These are phyloP conservation scores for Aspergillus sp. DNA, from an alignment of 2,329 filamentous ascomycete genomes.

Conservation along the genomic window DNA sequence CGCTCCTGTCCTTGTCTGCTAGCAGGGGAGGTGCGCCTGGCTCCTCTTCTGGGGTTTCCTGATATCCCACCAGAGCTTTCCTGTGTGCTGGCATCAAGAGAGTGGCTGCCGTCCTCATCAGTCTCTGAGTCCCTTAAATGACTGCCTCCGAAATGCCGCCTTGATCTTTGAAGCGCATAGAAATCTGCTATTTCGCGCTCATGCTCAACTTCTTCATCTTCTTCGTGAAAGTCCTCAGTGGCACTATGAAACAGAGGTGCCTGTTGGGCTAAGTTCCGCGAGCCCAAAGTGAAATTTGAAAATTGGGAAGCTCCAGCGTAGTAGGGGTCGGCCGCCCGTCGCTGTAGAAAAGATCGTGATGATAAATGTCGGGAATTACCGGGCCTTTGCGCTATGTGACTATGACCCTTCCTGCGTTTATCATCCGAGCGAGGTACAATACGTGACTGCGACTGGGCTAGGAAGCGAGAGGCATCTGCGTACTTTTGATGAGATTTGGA, in stretches of 20 bases:
- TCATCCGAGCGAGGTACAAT: constrained; percentile 70
- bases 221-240: constrained; percentile 85
- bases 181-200: constrained; percentile 91
- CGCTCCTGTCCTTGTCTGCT: constrained; percentile 45
- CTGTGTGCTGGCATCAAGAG: constrained; percentile 54
- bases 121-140: constrained; percentile 82
- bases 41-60: constrained; percentile 49
- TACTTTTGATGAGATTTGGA: constrained; percentile 3
- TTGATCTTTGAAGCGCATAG: constrained; percentile 84
- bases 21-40: constrained; percentile 58
- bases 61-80: constrained; percentile 35
- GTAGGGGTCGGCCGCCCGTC: constrained; percentile 72
- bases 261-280: constrained; percentile 71
- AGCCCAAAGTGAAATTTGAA: constrained; percentile 75
- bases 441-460: constrained; percentile 93
- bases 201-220: constrained; percentile 88
- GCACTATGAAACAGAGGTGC: constrained; percentile 94
- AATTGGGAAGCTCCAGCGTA: constrained; percentile 70
- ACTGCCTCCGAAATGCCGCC: constrained; percentile 82
- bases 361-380: constrained; percentile 48
- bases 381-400: constrained; percentile 48
- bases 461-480: constrained; percentile 86
- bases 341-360: constrained; percentile 51
- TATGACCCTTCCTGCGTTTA: constrained; percentile 47
- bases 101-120: constrained; percentile 66